Evolutionary conservation across 345 rosid genomes (phyloP), one percentile per base, ranked within the genome.

Genomic region (Excoecaria agallocha): DNA sequence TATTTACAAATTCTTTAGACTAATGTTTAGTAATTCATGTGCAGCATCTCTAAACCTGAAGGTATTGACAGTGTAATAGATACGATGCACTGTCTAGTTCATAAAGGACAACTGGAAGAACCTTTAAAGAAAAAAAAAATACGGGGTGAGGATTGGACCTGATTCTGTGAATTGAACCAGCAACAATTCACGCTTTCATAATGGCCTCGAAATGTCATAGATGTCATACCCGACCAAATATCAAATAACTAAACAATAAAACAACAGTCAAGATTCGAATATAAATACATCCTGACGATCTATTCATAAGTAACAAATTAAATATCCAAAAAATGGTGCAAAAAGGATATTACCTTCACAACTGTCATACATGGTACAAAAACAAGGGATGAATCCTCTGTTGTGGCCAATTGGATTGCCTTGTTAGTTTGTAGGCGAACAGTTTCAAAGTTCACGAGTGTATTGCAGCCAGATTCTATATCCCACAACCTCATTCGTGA

Each of bases 401-500:
- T 83, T 25, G 87, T 74, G 41, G 95, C 93, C 70, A 95, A 65
- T 68, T 91, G 93, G 66, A 91, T 88, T 7, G 85, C 81, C 80
- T 88, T 92, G 86, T 78, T 91, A 8, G 93, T 84, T 76, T 95
- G 99, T 10, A 95, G 72, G 75, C 90, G 97, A 45, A 80, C 95
- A 48, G 89, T 94, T 84, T 89, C 98, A 61, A 79, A 93, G 89
- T 95, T 95, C 81, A 95, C 88, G 22, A 92, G 98, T 8, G 98
- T 94, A 76, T 92, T 91, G 87, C 90, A 76, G 76, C 98, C 98
- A 71, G 98, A 91, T 83, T 89, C 89, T 66, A 86, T 75, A 78
- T 94, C 98, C 98, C 98, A 94, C 82, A 93, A 76, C 79, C 97
- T 85, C 85, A 93, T 80, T 84, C 98, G 89, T 39, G 99, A 93